phyloP scores from a whole-genome alignment of 345 rosid species.

The Dovyalis caffra region DNA sequence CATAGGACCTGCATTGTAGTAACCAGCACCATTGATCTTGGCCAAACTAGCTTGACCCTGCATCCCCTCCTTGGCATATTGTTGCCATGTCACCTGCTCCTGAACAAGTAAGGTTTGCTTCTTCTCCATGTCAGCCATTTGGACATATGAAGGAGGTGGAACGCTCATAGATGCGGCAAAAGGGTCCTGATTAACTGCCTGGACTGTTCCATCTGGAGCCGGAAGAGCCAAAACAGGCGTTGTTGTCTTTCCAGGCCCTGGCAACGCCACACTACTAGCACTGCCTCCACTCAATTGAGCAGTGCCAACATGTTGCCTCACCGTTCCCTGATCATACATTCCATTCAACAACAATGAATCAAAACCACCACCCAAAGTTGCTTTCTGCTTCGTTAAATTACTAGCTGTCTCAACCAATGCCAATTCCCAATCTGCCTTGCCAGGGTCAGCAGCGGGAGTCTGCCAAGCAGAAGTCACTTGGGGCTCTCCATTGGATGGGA shows the following conservation, averaged over 20 bases:
- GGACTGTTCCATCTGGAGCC: constrained; percentile 64
- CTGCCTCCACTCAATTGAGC: constrained; percentile 68
- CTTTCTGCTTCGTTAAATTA: constrained; percentile 63
- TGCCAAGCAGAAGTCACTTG: constrained; percentile 82
- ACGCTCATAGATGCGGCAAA: constrained; percentile 60
- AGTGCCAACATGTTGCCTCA: constrained; percentile 57
- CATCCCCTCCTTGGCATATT: constrained; percentile 69
- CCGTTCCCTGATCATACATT: constrained; percentile 88
- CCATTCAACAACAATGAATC: constrained; percentile 80
- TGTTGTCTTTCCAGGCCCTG: constrained; percentile 49
- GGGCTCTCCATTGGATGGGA: constrained; percentile 59
- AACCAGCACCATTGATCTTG: constrained; percentile 43
- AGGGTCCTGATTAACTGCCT: constrained; percentile 45
- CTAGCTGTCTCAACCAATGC: constrained; percentile 90
- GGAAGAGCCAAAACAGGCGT: constrained; percentile 69
- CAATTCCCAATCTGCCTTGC: constrained; percentile 86
- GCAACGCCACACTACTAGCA: constrained; percentile 74
- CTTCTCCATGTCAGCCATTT: constrained; percentile 75
- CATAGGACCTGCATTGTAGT: constrained; percentile 37
- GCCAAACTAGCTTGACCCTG: constrained; percentile 62
- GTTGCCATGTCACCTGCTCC: constrained; percentile 70
- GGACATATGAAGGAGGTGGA: constrained; percentile 67
- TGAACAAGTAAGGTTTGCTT: constrained; percentile 61
- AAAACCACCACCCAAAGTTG: constrained; percentile 80
- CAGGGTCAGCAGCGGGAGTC: constrained; percentile 77